Conservation (phyloP, 176 grass and related monocot genomes). For the Phragmites australis region DNA sequence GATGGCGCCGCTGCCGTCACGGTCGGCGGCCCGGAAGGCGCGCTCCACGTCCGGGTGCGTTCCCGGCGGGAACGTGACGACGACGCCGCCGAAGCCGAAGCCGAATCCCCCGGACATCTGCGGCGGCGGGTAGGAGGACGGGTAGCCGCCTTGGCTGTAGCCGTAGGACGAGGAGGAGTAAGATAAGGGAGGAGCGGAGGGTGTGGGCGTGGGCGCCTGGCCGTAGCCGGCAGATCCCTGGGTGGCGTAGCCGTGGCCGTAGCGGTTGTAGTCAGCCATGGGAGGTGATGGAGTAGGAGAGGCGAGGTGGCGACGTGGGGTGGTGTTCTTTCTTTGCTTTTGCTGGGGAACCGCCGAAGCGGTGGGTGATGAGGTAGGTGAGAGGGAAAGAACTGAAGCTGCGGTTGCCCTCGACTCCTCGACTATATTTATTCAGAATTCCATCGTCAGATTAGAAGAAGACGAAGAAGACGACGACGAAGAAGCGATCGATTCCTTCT, state of each 20-base stretch:
- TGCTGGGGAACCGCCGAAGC: not conserved
- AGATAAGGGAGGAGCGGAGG: not conserved
- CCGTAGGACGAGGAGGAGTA: constrained; percentile 1
- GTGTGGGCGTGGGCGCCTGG: not conserved
- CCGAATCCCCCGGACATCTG: not conserved
- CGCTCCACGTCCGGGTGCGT: constrained; percentile 72
- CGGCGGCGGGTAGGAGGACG: constrained; percentile 27
- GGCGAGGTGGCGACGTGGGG: not conserved
- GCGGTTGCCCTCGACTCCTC: too few species aligned
- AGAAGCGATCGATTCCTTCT: not conserved
- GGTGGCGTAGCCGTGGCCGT: constrained; percentile 21
- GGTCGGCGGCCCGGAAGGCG: constrained; percentile 73
- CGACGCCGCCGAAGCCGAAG: constrained; percentile 2
- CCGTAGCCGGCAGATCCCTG: not conserved
- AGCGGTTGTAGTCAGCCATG: constrained; percentile 54
- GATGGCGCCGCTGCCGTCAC: constrained; percentile 71
- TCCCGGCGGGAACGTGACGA: constrained; percentile 60
- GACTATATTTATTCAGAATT: too few species aligned
- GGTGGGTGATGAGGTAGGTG: not conserved
- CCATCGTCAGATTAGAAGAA: not conserved
- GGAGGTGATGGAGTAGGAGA: not conserved
- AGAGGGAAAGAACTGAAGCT: too few species aligned
- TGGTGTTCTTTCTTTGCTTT: not conserved
- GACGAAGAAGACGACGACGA: too few species aligned
- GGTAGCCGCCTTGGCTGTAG: constrained; percentile 27